Percentiles rank a stretch among this genome's conserved stretches.
These are phyloP conservation scores for Kuraishia piskuri DNA, from an alignment of 805 yeast species.

Conservation along the genomic window DNA sequence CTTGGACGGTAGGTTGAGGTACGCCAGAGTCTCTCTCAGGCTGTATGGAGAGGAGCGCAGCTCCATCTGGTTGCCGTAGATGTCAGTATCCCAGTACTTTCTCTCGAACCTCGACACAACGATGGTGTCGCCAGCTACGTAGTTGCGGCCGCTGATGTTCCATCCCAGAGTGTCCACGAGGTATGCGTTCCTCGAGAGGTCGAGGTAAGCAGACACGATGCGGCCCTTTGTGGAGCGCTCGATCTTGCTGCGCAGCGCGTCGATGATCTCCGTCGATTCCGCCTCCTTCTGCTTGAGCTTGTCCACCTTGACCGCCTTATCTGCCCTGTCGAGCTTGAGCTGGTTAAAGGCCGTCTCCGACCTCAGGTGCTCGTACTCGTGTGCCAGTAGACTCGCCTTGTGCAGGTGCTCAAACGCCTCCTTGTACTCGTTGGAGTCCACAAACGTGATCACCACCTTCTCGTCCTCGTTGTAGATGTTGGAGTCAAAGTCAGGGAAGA, in stretches of 20 bases:
- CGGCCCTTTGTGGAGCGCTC: slow-evolving; percentile 28
- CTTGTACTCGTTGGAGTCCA: slow-evolving; percentile 30
- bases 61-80: slow-evolving; percentile 27
- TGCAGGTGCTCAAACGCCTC: slow-evolving; percentile 13
- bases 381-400: slow-evolving; percentile 20
- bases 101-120: slow-evolving; percentile 33
- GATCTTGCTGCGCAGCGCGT: slow-evolving; percentile 44
- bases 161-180: slow-evolving; percentile 24
- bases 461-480: slow-evolving; percentile 25
- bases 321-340: slow-evolving; percentile 26
- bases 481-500: slow-evolving; percentile 25
- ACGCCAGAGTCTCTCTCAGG: slow-evolving; percentile 27
- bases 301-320: slow-evolving; percentile 35
- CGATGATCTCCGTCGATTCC: slow-evolving; percentile 31
- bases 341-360: slow-evolving; percentile 29
- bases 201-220: slow-evolving; percentile 39
- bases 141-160: slow-evolving; percentile 25
- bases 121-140: slow-evolving; percentile 46
- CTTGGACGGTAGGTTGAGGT: slow-evolving; percentile 26
- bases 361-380: slow-evolving; percentile 38
- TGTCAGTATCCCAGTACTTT: slow-evolving; percentile 22
- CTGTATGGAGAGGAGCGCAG: slow-evolving; percentile 17
- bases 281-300: slow-evolving; percentile 35
- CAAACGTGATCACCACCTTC: slow-evolving; percentile 37
- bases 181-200: slow-evolving; percentile 29